A percentile compares a stretch with the other conserved stretches of the same genome.
phyloP scores from a whole-genome alignment of 306 rosid genomes.

The Macrotyloma uniflorum region DNA sequence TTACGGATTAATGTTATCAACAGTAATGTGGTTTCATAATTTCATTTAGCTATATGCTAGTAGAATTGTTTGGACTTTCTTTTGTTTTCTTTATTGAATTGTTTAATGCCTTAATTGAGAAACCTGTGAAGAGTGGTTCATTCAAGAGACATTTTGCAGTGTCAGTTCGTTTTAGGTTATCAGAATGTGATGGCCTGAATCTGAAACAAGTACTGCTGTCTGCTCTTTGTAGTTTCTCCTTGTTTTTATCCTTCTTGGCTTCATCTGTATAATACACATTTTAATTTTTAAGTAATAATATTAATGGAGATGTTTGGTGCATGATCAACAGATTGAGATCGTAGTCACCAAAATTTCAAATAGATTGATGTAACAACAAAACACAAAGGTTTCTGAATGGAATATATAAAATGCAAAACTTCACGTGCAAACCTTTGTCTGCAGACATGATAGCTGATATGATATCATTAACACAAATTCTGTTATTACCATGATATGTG shows the following conservation, averaged over 20 bases:
- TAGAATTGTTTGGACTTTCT: too few relatives aligned
- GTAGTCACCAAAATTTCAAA: neutral
- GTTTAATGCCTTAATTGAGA: neutral
- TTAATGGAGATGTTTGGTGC: neutral
- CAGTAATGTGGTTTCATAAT: too few relatives aligned
- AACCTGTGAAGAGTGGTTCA: constrained; percentile 25
- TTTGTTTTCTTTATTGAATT: neutral
- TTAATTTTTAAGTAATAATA: neutral
- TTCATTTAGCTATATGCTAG: too few relatives aligned
- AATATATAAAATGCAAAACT: neutral
- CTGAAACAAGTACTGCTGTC: constrained; percentile 26
- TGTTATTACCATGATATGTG: neutral
- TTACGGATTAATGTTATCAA: constrained; percentile 7
- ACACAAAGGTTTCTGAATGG: constrained; percentile 7
- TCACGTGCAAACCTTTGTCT: constrained; percentile 25
- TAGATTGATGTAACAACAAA: constrained; percentile 8
- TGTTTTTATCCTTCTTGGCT: neutral
- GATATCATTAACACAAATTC: neutral
- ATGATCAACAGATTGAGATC: neutral
- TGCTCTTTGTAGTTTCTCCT: constrained; percentile 14
- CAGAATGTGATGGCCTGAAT: constrained; percentile 33
- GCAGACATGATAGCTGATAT: neutral
- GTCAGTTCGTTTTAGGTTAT: constrained; percentile 29
- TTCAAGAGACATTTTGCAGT: constrained; percentile 29
- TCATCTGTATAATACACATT: neutral